Percentiles rank a stretch among this genome's conserved stretches.
Conservation (phyloP, 306 rosid species). For the Sphenostylis stenocarpa region DNA sequence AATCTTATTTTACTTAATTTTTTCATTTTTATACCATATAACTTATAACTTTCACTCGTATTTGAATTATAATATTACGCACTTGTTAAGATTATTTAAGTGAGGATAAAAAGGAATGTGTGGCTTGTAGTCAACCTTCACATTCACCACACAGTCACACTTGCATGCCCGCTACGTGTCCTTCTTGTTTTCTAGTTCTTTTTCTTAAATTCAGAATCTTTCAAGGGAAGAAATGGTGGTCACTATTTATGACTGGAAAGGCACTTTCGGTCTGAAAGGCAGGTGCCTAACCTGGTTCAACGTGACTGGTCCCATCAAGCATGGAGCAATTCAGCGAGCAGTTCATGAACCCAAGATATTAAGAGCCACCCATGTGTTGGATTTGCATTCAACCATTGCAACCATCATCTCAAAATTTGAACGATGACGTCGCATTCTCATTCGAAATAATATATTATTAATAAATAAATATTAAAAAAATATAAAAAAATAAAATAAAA, state of each 20-base stretch:
- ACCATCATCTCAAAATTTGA: neutral
- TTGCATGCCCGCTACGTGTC: constrained; percentile 37
- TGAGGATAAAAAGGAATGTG: neutral
- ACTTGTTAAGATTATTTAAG: too few species aligned
- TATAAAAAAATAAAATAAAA: too few species aligned
- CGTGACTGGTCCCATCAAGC: neutral
- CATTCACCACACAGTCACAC: constrained; percentile 34
- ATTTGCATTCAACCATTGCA: neutral
- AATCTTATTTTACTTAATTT: too few species aligned
- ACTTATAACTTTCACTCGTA: too few species aligned
- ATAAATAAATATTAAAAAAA: too few species aligned
- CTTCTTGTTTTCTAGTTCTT: constrained; percentile 30
- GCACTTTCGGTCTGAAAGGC: constrained; percentile 7
- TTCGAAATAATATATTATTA: too few species aligned
- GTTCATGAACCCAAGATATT: neutral
- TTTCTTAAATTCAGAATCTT: neutral
- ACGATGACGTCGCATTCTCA: too few species aligned
- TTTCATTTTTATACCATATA: too few species aligned
- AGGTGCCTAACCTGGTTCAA: neutral
- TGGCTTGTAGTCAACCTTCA: neutral
- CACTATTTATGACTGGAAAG: neutral
- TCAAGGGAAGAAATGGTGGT: neutral
- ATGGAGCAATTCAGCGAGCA: neutral
- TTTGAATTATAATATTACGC: too few species aligned
- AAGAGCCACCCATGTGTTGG: neutral